Conservation (phyloP, 768 basidiomycete genomes). For the Lactarius trivialis region DNA sequence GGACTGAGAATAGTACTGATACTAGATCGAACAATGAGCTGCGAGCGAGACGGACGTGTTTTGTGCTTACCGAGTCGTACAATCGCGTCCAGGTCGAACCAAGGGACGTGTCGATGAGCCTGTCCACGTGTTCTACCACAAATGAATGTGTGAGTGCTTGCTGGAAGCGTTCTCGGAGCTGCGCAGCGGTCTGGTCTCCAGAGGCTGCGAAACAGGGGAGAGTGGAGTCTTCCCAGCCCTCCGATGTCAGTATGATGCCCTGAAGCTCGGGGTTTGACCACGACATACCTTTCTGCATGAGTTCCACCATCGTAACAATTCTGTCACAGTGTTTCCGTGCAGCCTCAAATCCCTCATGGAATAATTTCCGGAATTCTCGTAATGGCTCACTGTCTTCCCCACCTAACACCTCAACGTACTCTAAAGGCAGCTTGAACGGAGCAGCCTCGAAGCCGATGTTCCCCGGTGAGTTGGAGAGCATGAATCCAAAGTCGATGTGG, state of each 20-base stretch:
- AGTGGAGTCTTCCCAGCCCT: slow-evolving; percentile 58
- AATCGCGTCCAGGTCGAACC: slow-evolving; percentile 93
- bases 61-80: slow-evolving; percentile 78
- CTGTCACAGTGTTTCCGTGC: slow-evolving; percentile 95
- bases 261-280: background rate
- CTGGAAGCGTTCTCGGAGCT: slow-evolving; percentile 90
- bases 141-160: slow-evolving; percentile 78
- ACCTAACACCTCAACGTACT: slow-evolving; percentile 94
- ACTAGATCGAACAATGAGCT: slow-evolving; percentile 39
- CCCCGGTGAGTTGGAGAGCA: slow-evolving; percentile 93
- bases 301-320: slow-evolving; percentile 88
- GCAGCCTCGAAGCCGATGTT: slow-evolving; percentile 99
- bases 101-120: slow-evolving; percentile 81
- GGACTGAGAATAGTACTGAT: slow-evolving; percentile 91
- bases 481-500: slow-evolving; percentile 98
- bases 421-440: slow-evolving; percentile 91
- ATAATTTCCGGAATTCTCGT: slow-evolving; percentile 77
- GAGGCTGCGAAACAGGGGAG: slow-evolving; percentile 87
- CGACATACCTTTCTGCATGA: slow-evolving; percentile 91
- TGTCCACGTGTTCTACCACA: slow-evolving; percentile 84
- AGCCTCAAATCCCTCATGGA: slow-evolving; percentile 90
- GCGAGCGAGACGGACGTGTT: background rate
- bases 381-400: slow-evolving; percentile 73
- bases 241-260: slow-evolving; percentile 9
- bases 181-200: slow-evolving; percentile 84